Base-by-base conservation (phyloP, 257 asterid species). In the Mitragyna speciosa region DNA sequence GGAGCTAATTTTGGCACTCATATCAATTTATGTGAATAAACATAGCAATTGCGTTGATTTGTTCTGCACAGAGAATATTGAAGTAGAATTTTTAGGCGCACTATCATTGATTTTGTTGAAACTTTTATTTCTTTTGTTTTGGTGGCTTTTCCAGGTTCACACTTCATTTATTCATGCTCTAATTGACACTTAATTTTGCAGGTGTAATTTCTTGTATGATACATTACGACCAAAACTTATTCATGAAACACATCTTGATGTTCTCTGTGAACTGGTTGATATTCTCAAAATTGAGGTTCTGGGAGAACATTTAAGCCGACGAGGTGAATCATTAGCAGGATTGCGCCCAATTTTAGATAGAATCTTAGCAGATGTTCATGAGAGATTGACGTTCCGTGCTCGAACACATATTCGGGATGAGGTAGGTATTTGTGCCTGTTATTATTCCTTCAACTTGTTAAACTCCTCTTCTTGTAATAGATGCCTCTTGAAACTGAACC, bases 161-260 rank as follows among this genome's bases (percentile, higher is more conserved):
- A 17, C 10, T 41, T 1, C 61, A 15, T 30, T 36, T 47, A 33
- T 2, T 39, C 76, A 9, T 68, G 9, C 30, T 54, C 49, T 31
- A 54, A 54, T 84, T 45, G 54, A 15, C 39, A 17, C 31, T 73
- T 15, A 19, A 30, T 48, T 28, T 85, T 91, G 85, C 96, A 96
- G 97, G 92, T 96, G 97, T 84, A 94, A 97, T 26, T 90, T 91
- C 90, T 84, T 96, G 86, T 96, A 92, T 87, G 99, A 96, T 83
- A 96, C 96, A 49, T 85, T 94, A 76, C 93, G 98, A 47, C 98
- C 98, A 30, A 96, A 90, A 85, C 97, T 96, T 76, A 94, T 94
- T 85, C 98, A 96, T 81, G 99, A 96, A 90, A 94, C 95, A 73
- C 94, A 91, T 88, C 91, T 96, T 84, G 99, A 96, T 90, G 88